Base-by-base conservation (phyloP, 2,329 filamentous ascomycete species). In the Ceratocystis lukuohia region DNA sequence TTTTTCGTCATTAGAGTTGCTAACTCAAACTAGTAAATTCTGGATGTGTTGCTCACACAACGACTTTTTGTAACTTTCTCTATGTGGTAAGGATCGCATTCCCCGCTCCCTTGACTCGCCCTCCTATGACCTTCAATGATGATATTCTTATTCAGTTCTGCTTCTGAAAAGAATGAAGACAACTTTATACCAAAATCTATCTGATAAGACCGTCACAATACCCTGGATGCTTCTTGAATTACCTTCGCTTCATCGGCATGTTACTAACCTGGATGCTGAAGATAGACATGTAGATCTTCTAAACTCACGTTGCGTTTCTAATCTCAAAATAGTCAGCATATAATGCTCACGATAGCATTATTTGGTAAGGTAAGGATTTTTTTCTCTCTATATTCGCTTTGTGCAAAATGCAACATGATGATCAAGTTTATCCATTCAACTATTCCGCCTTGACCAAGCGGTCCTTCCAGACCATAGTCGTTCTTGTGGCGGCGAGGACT, bases 341-440 rank as follows among this genome's bases (percentile, higher is more conserved):
- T 53, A 8, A 12, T 25, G 25, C 48, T 15, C 15, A 15, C 22
- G 7, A 22, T 10, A 0, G n/a, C 20, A 53, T 25, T 53, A 22
- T 53, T 33, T n/a, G 10, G 33, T 6, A 30, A 12, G 56, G 56
- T 59, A 59, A 59, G 56, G 3, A 12, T n/a, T n/a, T 1, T 17
- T 59, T 20, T n/a, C 20, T 8, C 17, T 20, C 12, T 28, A 25
- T 17, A 7, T n/a, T 17, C 7, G 15, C 12, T 44, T 7, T 37
- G 3, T 22, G 15, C 12, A 59, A 15, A 59, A 57, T 66, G 62
- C 62, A 68, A 66, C 67, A 73, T 77, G 75, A 77, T 77, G 75
- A 77, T 69, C 74, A 74, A 85, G 85, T 84, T 84, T 86, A 88
- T 88, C 85, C 85, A 88, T 88, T 88, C 85, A 82, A 86, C 84